Percentiles rank a stretch among this genome's conserved stretches.
Conservation (phyloP, 441 rosid species). For the Erodium trifolium region DNA sequence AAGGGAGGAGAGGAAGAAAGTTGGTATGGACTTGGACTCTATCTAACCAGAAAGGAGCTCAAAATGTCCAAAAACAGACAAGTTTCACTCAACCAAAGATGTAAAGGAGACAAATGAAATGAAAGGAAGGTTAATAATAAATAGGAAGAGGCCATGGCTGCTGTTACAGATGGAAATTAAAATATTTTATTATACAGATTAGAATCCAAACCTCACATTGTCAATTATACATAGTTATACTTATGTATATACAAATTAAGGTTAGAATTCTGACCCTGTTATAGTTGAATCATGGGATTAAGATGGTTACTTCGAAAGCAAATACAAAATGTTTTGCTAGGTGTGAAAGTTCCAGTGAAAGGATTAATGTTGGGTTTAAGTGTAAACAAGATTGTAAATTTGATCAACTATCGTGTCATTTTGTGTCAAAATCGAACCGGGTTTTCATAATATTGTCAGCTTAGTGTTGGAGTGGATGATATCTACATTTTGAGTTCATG, state of each 20-base stretch:
- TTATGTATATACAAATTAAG: not conserved
- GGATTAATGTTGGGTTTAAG: not conserved
- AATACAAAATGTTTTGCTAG: not conserved
- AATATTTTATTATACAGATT: conserved; percentile 10
- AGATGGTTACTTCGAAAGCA: no score
- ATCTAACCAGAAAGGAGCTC: not conserved
- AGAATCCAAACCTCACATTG: conserved; percentile 20
- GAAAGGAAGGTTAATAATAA: conserved; percentile 18
- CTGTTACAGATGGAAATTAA: not conserved
- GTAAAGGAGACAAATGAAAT: conserved; percentile 14
- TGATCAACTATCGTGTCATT: not conserved
- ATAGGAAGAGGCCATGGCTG: conserved; percentile 16
- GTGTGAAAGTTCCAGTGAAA: not conserved
- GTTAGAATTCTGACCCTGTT: no score
- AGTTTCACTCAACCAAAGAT: not conserved
- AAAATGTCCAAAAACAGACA: conserved; percentile 20
- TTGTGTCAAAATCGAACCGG: not conserved
- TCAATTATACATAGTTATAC: not conserved
- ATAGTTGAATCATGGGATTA: not conserved
- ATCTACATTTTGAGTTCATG: not conserved
- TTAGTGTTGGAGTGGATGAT: not conserved
- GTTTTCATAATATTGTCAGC: not conserved
- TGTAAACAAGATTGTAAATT: not conserved
- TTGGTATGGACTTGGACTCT: not conserved
- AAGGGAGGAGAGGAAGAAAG: conserved; percentile 2